These are phyloP conservation scores for Smittium culicis DNA, from an alignment of 371 early-diverging fungal genomes.

Conservation along the genomic window DNA sequence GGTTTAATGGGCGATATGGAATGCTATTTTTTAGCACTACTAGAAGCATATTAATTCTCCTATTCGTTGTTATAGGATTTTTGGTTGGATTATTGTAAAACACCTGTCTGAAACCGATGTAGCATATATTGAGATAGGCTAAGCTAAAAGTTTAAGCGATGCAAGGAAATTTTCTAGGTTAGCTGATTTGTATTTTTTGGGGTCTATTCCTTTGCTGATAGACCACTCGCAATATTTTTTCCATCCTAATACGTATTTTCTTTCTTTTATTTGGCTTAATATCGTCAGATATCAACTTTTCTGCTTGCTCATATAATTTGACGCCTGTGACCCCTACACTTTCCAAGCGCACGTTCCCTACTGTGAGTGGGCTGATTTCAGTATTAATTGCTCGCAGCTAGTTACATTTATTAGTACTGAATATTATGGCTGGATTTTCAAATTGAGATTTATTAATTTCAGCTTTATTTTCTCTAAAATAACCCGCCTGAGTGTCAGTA, in stretches of 20 bases:
- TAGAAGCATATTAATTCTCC: background rate
- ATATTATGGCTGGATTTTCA: background rate
- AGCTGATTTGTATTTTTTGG: background rate
- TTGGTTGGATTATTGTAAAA: background rate
- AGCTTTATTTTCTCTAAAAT: background rate
- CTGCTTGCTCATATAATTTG: background rate
- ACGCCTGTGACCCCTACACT: background rate
- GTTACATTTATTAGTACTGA: background rate
- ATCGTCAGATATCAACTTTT: background rate
- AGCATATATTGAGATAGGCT: background rate
- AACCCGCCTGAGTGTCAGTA: background rate
- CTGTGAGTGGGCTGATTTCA: background rate
- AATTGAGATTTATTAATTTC: background rate
- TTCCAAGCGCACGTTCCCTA: background rate
- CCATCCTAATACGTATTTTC: background rate
- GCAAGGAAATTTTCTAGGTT: background rate
- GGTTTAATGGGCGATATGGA: background rate
- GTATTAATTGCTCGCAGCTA: background rate
- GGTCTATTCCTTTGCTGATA: background rate
- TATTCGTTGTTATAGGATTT: background rate
- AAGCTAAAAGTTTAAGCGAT: background rate
- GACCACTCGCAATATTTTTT: background rate
- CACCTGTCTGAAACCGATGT: conserved; percentile 1
- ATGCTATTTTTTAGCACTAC: background rate
- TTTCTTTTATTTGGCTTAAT: background rate